Percentiles rank a stretch among this genome's conserved stretches.
Evolutionary conservation across 139 green algal genomes (phyloP).

Genomic region (Astrephomene gubernaculifera): DNA sequence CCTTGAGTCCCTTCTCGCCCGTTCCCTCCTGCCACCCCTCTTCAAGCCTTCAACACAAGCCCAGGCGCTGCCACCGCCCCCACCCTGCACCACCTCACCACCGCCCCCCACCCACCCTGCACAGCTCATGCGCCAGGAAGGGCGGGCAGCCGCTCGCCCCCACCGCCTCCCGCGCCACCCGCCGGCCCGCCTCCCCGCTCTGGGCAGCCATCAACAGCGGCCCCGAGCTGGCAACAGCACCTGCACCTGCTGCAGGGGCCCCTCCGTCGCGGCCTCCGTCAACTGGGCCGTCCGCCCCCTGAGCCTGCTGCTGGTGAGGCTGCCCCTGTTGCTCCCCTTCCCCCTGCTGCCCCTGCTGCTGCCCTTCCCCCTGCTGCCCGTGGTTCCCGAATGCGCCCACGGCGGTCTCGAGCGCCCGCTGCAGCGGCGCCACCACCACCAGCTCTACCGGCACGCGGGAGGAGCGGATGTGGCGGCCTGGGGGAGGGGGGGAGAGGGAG

Average conservation of each 20-base stretch:
- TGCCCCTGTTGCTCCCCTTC: too few relatives aligned
- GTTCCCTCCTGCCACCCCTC: too few relatives aligned
- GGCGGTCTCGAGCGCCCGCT: slow-evolving; percentile 65
- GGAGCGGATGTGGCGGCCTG: slow-evolving; percentile 6
- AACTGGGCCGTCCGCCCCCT: too few relatives aligned
- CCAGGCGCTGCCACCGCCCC: too few relatives aligned
- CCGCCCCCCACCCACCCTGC: slow-evolving; percentile 19
- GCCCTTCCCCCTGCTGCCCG: not conserved
- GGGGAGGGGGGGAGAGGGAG: too few relatives aligned
- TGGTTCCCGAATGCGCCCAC: slow-evolving; percentile 54
- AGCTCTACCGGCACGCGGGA: slow-evolving; percentile 44
- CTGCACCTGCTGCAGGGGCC: not conserved
- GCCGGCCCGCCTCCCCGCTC: slow-evolving; percentile 35
- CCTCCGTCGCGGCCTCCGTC: not conserved
- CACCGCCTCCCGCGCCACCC: slow-evolving; percentile 47
- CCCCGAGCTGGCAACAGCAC: not conserved
- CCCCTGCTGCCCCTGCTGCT: too few relatives aligned
- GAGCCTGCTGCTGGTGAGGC: too few relatives aligned
- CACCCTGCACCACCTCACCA: too few relatives aligned
- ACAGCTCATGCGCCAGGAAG: slow-evolving; percentile 64
- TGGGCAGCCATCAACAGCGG: slow-evolving; percentile 60
- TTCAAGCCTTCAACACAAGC: too few relatives aligned
- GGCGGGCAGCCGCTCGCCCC: slow-evolving; percentile 55
- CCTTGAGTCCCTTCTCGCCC: too few relatives aligned
- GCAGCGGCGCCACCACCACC: slow-evolving; percentile 63